Base-by-base conservation (phyloP, 2,329 filamentous ascomycete species). In the Fusarium dimerum region DNA sequence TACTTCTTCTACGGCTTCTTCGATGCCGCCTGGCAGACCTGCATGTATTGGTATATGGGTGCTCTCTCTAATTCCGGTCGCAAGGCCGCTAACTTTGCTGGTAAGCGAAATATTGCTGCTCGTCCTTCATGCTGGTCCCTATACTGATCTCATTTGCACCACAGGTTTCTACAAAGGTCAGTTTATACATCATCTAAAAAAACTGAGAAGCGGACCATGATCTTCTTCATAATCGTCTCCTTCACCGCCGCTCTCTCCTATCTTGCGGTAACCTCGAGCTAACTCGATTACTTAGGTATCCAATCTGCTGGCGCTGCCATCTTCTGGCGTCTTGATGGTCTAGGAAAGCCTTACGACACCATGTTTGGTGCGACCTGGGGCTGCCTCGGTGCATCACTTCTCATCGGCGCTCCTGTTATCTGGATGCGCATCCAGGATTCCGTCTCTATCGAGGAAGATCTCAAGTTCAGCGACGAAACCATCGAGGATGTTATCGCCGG, bases 21-120 rank as follows among this genome's bases (percentile, higher is more conserved):
- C 63, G 86, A 89, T 66, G 83, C 85, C 2, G 76, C 84, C 16
- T 88, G 84, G 84, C 85, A 88, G 67, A 66, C 63, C 13, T 66
- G 62, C 48, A 67, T 66, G 47, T 67, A 66, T 59, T 67, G 62
- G 64, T 92, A 88, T 78, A 96, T 97, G 89, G 92, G 92, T 48
- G 83, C 92, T 17, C 80, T 96, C 42, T 92, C 89, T 68, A 96
- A 97, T 82, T 95, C 92, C 59, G 84, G 88, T 55, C 90, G 92
- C 71, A 93, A 91, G 73, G 83, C 92, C 20, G 92, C 92, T 76
- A 95, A 96, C 77, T 87, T 93, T 68, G 89, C 63, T 47, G 63
- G 63, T 64, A 60, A 56, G 62, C 47, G 15, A 6, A 34, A 6
- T 16, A 40, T 42, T 5, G n/a, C 13, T 43, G n/a, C 5, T 18